phyloP scores from a whole-genome alignment of 169 alveolate genomes.

The Sarcocystis neurona region DNA sequence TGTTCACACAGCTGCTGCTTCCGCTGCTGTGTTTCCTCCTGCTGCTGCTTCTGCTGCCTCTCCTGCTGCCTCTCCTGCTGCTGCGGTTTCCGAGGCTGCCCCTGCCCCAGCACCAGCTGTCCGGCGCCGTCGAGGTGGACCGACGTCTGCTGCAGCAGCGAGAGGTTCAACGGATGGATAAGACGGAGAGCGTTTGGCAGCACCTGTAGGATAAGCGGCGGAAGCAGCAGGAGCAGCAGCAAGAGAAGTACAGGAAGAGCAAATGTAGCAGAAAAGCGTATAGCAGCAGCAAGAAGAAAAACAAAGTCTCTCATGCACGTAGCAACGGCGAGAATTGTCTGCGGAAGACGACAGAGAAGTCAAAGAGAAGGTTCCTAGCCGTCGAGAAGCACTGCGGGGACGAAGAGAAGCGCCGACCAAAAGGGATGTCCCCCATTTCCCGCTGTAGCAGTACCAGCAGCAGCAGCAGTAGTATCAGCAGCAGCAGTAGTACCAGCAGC shows the following conservation, averaged over 20 bases:
- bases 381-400: no score
- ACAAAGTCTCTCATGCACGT: neutral
- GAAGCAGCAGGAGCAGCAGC: neutral
- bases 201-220: neutral
- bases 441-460: constrained; percentile 17
- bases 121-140: neutral
- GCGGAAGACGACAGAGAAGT: no score
- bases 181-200: neutral
- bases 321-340: no score
- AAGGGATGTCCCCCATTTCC: neutral
- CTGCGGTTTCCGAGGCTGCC: neutral
- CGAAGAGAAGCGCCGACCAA: neutral
- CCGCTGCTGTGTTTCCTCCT: neutral
- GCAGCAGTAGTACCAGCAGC: neutral
- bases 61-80: constrained; percentile 1
- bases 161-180: neutral
- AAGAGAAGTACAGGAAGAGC: neutral
- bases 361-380: no score
- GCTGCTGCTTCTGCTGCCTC: neutral
- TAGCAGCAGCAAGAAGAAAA: constrained; percentile 20
- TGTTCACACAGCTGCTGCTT: neutral
- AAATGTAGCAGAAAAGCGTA: no score
- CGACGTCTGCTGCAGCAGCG: neutral
- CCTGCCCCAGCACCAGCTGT: constrained; percentile 50
- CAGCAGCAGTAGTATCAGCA: constrained; percentile 47